phyloP scores from a whole-genome alignment of 768 basidiomycete species.

The Kwoniella bestiolae region DNA sequence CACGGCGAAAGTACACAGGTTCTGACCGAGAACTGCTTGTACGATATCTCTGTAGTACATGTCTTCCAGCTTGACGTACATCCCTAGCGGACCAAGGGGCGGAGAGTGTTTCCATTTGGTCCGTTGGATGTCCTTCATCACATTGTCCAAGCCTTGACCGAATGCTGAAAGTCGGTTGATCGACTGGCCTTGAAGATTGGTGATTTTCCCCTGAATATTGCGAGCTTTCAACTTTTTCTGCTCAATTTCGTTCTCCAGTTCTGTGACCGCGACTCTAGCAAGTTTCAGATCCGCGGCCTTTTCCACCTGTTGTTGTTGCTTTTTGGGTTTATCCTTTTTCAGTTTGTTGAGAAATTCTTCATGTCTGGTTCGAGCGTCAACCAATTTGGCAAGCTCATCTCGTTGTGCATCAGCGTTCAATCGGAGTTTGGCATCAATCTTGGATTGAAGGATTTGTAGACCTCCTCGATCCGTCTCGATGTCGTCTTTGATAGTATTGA shows the following conservation, averaged over 20 bases:
- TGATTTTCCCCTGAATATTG: slow-evolving; percentile 60
- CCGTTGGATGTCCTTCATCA: slow-evolving; percentile 51
- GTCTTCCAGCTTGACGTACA: slow-evolving; percentile 75
- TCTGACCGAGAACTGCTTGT: slow-evolving; percentile 64
- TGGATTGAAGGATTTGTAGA: slow-evolving; percentile 12
- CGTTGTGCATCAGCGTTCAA: slow-evolving; percentile 10
- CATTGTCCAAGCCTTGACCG: slow-evolving; percentile 41
- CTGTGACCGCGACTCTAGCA: slow-evolving; percentile 22
- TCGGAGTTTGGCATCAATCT: slow-evolving; percentile 20
- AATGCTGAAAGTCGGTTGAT: slow-evolving; percentile 43
- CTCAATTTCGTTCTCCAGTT: slow-evolving; percentile 62
- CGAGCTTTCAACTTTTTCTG: slow-evolving; percentile 60
- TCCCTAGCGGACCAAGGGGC: slow-evolving; percentile 69
- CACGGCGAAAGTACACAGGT: slow-evolving; percentile 74
- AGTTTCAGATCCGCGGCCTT: slow-evolving; percentile 6
- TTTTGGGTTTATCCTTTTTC: slow-evolving; percentile 55
- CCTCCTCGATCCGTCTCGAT: slow-evolving; percentile 15
- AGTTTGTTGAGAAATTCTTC: slow-evolving; percentile 54
- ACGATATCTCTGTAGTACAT: slow-evolving; percentile 71
- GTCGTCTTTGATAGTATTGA: slow-evolving; percentile 51
- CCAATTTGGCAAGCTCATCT: slow-evolving; percentile 4
- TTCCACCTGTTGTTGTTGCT: slow-evolving; percentile 10
- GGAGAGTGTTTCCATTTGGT: slow-evolving; percentile 39
- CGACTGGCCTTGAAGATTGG: slow-evolving; percentile 26
- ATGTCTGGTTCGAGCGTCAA: slow-evolving; percentile 1